Percentiles rank a stretch among this genome's conserved stretches.
Conservation (phyloP, 192 early-diverging fungal species). For the Helicostylum pulchrum region DNA sequence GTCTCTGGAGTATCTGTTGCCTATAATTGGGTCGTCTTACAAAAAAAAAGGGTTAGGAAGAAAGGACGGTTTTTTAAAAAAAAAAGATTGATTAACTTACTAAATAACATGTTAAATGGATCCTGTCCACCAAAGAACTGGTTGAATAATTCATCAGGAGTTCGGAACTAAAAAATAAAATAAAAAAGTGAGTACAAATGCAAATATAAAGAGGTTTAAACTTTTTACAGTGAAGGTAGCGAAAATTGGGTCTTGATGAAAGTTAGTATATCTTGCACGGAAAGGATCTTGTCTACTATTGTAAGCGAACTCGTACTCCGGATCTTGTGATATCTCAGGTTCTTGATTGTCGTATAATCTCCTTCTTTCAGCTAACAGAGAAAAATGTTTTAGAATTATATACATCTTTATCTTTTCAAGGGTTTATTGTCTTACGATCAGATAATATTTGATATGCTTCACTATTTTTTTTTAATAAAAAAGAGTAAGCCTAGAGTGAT, state of each 20-base stretch:
- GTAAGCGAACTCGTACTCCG: too few species aligned
- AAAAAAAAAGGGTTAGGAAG: too few species aligned
- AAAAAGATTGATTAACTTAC: conserved; percentile 12
- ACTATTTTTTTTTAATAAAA: neutral
- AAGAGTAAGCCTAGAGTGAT: neutral
- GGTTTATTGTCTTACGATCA: conserved; percentile 28
- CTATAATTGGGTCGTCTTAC: neutral
- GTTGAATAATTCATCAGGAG: conserved; percentile 35
- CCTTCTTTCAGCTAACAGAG: conserved; percentile 27
- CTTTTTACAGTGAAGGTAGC: conserved; percentile 22
- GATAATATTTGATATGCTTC: conserved; percentile 40
- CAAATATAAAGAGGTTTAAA: neutral
- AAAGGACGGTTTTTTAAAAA: neutral
- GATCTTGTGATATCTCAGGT: neutral
- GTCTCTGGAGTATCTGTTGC: neutral
- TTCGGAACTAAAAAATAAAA: conserved; percentile 28
- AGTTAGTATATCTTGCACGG: neutral
- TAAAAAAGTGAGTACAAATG: neutral
- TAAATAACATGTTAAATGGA: conserved; percentile 25
- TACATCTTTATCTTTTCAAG: neutral
- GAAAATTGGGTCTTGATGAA: conserved; percentile 9
- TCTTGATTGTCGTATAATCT: conserved; percentile 29
- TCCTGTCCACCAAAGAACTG: conserved; percentile 30
- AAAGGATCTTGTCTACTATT: neutral
- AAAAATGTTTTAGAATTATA: neutral